A percentile compares a stretch with the other conserved stretches of the same genome.
Evolutionary conservation across 768 basidiomycete species (phyloP).

Genomic region (Leccinellum luteum): DNA sequence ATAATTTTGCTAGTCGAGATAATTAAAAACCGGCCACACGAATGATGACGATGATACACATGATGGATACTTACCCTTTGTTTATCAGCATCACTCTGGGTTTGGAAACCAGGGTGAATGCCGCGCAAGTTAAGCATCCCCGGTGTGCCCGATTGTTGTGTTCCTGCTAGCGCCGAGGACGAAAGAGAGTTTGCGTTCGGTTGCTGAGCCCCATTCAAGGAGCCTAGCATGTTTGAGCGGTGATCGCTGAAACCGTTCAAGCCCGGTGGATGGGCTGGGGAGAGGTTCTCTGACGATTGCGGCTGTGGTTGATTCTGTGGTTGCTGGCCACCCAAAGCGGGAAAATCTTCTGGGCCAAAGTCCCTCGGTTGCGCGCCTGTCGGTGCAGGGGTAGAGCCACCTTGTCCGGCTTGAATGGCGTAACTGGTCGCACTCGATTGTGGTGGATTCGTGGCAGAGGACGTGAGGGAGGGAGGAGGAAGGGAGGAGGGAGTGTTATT

Average conservation of each 20-base stretch:
- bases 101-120: constrained; percentile 45
- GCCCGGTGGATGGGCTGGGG: constrained; percentile 65
- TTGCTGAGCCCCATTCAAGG: constrained; percentile 35
- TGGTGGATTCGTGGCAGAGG: constrained; percentile 30
- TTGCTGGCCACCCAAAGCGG: constrained; percentile 57
- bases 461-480: constrained; percentile 17
- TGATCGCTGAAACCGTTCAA: constrained; percentile 62
- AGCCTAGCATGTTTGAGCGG: constrained; percentile 56
- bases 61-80: constrained; percentile 52
- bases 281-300: constrained; percentile 32
- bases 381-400: constrained; percentile 23
- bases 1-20: constrained; percentile 44
- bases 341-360: constrained; percentile 89
- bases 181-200: constrained; percentile 16
- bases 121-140: constrained; percentile 62
- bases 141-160: constrained; percentile 54
- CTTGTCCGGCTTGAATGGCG: constrained; percentile 74
- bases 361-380: constrained; percentile 23
- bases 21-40: not conserved
- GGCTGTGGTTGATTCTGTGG: constrained; percentile 26
- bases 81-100: constrained; percentile 65
- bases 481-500: constrained; percentile 34
- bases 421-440: constrained; percentile 58
- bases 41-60: not conserved
- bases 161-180: constrained; percentile 36